Percentiles rank a stretch among this genome's conserved stretches.
Conservation (phyloP, 345 rosid species). For the Ceriops tagal region DNA sequence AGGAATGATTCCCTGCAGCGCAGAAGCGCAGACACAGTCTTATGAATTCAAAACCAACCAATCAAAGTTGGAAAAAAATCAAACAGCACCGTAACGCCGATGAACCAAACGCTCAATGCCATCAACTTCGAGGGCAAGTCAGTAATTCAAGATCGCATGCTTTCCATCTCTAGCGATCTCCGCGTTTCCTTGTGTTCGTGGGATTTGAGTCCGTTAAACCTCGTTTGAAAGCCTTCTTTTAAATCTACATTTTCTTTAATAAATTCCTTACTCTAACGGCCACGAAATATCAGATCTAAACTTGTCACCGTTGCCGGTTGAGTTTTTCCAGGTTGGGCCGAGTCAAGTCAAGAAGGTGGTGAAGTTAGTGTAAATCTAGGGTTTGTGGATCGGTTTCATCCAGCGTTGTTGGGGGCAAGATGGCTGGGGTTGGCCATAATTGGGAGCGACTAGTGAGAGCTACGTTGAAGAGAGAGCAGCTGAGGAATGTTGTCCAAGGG, state of each 20-base stretch:
- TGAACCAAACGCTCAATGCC: neutral
- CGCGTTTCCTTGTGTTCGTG: slow-evolving; percentile 6
- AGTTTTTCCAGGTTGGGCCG: slow-evolving; percentile 2
- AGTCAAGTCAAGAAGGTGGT: neutral
- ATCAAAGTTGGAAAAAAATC: neutral
- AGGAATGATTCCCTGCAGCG: too few species aligned
- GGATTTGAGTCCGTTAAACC: neutral
- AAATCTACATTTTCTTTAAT: neutral
- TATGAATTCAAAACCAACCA: too few species aligned
- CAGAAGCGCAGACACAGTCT: too few species aligned
- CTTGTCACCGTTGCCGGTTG: neutral
- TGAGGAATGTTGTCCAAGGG: slow-evolving; percentile 54
- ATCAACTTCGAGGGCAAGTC: neutral
- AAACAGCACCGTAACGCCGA: neutral
- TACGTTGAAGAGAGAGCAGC: slow-evolving; percentile 74
- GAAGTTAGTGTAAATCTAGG: slow-evolving; percentile 3
- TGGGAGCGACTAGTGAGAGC: slow-evolving; percentile 94
- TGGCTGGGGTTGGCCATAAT: slow-evolving; percentile 64
- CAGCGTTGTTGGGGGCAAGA: slow-evolving; percentile 25
- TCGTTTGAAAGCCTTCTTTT: neutral
- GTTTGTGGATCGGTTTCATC: slow-evolving; percentile 9
- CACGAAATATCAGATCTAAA: slow-evolving; percentile 3
- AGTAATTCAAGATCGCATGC: neutral
- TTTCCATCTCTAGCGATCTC: slow-evolving; percentile 6
- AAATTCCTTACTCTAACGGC: neutral